Conservation (phyloP, 495 filamentous ascomycete species). For the Neohortaea acidophila region DNA sequence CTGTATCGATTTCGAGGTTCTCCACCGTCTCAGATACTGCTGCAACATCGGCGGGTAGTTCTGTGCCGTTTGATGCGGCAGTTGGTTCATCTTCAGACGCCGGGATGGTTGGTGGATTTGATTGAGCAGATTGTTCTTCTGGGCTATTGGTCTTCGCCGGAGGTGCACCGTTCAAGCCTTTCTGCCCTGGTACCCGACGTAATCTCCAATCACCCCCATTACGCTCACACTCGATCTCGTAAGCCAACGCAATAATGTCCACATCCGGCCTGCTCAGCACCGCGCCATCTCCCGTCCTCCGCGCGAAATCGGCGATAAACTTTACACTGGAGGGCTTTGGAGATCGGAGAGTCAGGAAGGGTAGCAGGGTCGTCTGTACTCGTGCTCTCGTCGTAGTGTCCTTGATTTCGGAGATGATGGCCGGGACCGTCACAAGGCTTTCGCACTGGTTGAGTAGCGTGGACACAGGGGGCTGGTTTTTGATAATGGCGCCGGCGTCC, state of each 20-base stretch:
- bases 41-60: no score
- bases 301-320: constrained; percentile 69
- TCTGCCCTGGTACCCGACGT: constrained; percentile 62
- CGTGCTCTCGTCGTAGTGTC: constrained; percentile 69
- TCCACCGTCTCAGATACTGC: no score
- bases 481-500: constrained; percentile 83
- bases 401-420: constrained; percentile 74
- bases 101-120: not conserved
- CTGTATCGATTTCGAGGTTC: no score
- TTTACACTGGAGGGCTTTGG: constrained; percentile 62
- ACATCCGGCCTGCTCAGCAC: constrained; percentile 81
- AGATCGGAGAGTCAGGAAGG: constrained; percentile 63
- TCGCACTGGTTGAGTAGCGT: constrained; percentile 61
- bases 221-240: constrained; percentile 74
- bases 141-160: constrained; percentile 15
- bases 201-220: constrained; percentile 74
- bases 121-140: not conserved
- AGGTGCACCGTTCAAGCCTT: constrained; percentile 56
- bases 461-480: constrained; percentile 68
- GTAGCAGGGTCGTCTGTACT: constrained; percentile 64
- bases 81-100: no score
- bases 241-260: constrained; percentile 74
- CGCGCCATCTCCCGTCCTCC: constrained; percentile 74
- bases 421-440: constrained; percentile 67
- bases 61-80: no score